These are phyloP conservation scores for Isabelozyma rhagii DNA, from an alignment of 805 yeast genomes.

Conservation along the genomic window DNA sequence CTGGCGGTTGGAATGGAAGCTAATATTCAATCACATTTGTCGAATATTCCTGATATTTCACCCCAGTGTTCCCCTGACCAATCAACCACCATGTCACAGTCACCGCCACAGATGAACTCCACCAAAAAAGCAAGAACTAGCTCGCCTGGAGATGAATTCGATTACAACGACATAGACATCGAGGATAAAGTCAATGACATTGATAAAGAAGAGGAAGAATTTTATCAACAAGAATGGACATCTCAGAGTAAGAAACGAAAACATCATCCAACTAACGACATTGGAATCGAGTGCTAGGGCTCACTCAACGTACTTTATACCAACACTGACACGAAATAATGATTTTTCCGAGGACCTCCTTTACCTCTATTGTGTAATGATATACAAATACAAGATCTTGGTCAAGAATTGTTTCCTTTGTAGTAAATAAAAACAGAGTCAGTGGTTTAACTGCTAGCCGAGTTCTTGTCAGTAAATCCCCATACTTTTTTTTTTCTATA, in stretches of 20 bases:
- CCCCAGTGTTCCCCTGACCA: not conserved
- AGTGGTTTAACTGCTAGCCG: too few relatives aligned
- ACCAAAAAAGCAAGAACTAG: not conserved
- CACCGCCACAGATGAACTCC: not conserved
- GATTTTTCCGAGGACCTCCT: not conserved
- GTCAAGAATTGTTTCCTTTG: too few relatives aligned
- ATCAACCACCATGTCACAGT: not conserved
- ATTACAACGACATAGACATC: constrained; percentile 16
- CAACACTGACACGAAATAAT: not conserved
- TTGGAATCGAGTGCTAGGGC: constrained; percentile 7
- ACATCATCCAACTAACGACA: constrained; percentile 11
- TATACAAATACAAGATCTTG: too few relatives aligned
- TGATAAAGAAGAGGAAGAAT: constrained; percentile 15
- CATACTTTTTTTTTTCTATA: too few relatives aligned
- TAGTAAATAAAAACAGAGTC: too few relatives aligned
- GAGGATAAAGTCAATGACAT: constrained; percentile 12
- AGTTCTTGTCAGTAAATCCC: too few relatives aligned
- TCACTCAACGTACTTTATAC: not conserved
- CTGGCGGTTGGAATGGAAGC: not conserved
- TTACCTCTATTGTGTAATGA: too few relatives aligned
- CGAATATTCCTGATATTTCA: constrained; percentile 5
- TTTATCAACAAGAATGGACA: constrained; percentile 15
- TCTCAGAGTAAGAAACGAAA: constrained; percentile 6
- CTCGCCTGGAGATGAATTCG: not conserved
- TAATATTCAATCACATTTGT: constrained; percentile 4